These are phyloP conservation scores for Harringtonia aguacate DNA, from an alignment of 2,329 filamentous ascomycete species.

Conservation along the genomic window DNA sequence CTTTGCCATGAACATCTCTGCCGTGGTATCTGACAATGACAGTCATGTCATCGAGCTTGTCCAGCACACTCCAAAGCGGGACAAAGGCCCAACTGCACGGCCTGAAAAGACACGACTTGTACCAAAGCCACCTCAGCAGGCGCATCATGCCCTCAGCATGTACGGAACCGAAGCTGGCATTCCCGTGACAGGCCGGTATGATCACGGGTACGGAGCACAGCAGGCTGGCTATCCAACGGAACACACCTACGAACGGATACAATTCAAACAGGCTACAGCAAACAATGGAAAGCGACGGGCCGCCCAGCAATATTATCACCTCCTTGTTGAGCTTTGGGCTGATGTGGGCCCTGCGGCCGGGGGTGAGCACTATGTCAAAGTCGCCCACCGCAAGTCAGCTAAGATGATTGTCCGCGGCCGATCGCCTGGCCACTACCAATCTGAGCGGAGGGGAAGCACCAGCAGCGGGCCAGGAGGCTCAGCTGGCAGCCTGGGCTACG, in stretches of 20 bases:
- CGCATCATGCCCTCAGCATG: constrained; percentile 32
- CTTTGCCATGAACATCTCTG: constrained; percentile 77
- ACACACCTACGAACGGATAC: constrained; percentile 74
- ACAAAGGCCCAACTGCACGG: constrained; percentile 72
- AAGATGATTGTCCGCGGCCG: constrained; percentile 82
- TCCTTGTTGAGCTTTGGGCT: constrained; percentile 76
- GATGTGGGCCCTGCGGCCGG: constrained; percentile 42
- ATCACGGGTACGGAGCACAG: constrained; percentile 29
- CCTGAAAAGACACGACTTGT: constrained; percentile 59
- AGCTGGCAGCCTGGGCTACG: constrained; percentile 44
- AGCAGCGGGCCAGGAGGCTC: constrained; percentile 59
- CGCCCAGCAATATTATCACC: constrained; percentile 84
- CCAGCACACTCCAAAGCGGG: constrained; percentile 83
- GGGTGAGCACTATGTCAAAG: constrained; percentile 52
- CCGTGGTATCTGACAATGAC: constrained; percentile 65
- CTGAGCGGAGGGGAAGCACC: constrained; percentile 56
- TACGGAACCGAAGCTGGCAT: constrained; percentile 21
- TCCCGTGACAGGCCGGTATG: constrained; percentile 21
- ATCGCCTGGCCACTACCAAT: constrained; percentile 71
- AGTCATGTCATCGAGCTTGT: constrained; percentile 74
- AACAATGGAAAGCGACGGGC: constrained; percentile 89
- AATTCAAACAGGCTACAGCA: constrained; percentile 88
- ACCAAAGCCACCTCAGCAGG: constrained; percentile 49
- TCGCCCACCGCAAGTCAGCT: constrained; percentile 62
- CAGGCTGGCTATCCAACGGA: constrained; percentile 34